Percentiles rank a stretch among this genome's conserved stretches.
These are phyloP conservation scores for Moelleriella libera DNA, from an alignment of 2,329 filamentous ascomycete genomes.

Conservation along the genomic window DNA sequence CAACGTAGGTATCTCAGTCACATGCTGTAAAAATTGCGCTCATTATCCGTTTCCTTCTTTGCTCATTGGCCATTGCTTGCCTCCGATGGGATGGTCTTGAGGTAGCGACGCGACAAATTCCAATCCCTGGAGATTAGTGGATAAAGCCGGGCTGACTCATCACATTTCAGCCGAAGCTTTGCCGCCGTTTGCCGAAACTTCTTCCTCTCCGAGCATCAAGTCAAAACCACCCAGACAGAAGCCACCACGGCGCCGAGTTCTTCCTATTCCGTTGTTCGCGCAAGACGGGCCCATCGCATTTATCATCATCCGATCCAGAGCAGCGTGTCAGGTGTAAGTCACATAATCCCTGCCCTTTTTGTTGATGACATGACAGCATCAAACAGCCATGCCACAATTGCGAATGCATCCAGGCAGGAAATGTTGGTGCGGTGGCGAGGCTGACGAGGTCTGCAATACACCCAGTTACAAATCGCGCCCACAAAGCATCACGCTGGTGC, in stretches of 20 bases:
- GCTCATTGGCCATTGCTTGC: no score
- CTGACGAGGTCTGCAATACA: conserved; percentile 9
- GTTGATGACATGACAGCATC: conserved; percentile 2
- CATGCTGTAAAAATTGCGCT: no score
- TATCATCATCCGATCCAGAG: conserved; percentile 24
- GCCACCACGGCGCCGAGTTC: conserved; percentile 24
- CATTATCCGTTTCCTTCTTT: no score
- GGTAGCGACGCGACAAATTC: background rate
- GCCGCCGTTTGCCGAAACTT: conserved; percentile 15
- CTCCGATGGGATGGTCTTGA: no score
- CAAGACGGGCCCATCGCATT: conserved; percentile 23
- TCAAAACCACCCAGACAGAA: conserved; percentile 17
- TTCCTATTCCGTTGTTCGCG: conserved; percentile 29
- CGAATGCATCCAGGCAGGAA: conserved; percentile 3
- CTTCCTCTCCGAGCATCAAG: conserved; percentile 18
- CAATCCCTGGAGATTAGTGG: background rate
- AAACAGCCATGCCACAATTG: conserved; percentile 4
- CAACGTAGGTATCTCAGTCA: no score
- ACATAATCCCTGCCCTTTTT: conserved; percentile 20
- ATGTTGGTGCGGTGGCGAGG: conserved; percentile 1
- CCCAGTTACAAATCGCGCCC: no score
- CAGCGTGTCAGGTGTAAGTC: conserved; percentile 3
- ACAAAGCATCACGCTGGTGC: no score
- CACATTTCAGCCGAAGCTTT: conserved; percentile 2
- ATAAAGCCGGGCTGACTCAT: background rate